These are phyloP conservation scores for Penicillium expansum DNA, from an alignment of 2,329 filamentous ascomycete species.

Conservation along the genomic window DNA sequence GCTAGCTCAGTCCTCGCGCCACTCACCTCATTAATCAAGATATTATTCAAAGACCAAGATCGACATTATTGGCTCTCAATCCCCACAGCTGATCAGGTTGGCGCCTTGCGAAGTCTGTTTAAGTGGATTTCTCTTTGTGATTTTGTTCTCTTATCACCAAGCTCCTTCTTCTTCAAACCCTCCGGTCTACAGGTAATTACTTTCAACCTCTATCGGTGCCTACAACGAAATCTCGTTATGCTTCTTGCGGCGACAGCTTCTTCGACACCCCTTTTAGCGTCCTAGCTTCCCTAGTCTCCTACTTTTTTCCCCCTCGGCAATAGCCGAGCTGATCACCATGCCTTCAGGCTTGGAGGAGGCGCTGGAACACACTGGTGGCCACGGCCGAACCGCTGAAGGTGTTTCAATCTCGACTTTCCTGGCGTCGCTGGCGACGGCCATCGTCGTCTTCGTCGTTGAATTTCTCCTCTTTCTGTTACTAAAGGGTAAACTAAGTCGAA, in stretches of 20 bases:
- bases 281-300: background rate
- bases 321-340: constrained; percentile 20
- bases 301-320: background rate
- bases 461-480: constrained; percentile 71
- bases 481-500: constrained; percentile 73
- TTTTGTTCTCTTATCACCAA: background rate
- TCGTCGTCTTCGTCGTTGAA: constrained; percentile 61
- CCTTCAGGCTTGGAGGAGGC: constrained; percentile 32
- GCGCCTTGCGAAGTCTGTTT: constrained; percentile 12
- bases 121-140: background rate
- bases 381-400: constrained; percentile 36
- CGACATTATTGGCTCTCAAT: background rate
- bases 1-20: constrained; percentile 21
- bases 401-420: constrained; percentile 55
- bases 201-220: background rate
- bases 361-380: constrained; percentile 36
- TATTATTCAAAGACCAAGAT: background rate
- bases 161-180: background rate
- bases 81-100: constrained; percentile 17
- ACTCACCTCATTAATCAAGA: constrained; percentile 31
- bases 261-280: background rate
- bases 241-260: background rate
- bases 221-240: background rate
- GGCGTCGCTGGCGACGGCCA: constrained; percentile 61
- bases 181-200: background rate